phyloP scores from a whole-genome alignment of 495 filamentous ascomycete species.

The Penicillium nucicola region DNA sequence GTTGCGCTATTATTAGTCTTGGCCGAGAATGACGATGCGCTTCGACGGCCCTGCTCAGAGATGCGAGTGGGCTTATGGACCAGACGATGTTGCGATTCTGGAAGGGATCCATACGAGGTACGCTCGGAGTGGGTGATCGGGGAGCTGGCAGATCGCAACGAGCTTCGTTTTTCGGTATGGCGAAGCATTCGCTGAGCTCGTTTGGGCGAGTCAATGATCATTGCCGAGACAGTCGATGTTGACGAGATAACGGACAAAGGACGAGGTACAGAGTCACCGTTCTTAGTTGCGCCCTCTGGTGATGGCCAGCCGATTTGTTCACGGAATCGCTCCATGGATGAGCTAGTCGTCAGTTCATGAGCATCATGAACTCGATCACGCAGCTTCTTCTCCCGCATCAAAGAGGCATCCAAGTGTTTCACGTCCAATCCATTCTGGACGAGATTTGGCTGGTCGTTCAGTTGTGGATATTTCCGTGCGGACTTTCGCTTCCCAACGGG shows the following conservation, averaged over 20 bases:
- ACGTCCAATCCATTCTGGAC: constrained; percentile 16
- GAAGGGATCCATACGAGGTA: constrained; percentile 39
- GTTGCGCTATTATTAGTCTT: constrained; percentile 46
- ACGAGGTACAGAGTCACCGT: constrained; percentile 35
- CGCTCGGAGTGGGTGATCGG: constrained; percentile 40
- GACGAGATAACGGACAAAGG: constrained; percentile 62
- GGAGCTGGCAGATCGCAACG: constrained; percentile 52
- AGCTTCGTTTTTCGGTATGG: constrained; percentile 66
- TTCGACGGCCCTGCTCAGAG: constrained; percentile 50
- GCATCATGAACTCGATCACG: constrained; percentile 32
- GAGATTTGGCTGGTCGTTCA: neutral
- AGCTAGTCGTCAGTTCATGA: constrained; percentile 17
- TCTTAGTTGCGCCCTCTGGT: constrained; percentile 16
- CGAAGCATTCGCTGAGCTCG: constrained; percentile 53
- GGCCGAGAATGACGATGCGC: constrained; percentile 54
- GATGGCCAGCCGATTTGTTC: constrained; percentile 45
- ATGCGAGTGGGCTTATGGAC: constrained; percentile 46
- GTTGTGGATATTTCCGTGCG: constrained; percentile 1
- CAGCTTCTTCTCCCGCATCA: constrained; percentile 32
- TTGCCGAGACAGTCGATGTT: constrained; percentile 68
- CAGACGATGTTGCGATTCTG: constrained; percentile 44
- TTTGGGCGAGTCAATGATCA: constrained; percentile 62
- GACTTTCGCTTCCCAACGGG: constrained; percentile 14
- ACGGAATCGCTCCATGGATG: constrained; percentile 38
- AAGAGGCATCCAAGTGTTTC: constrained; percentile 20